Base-by-base conservation (phyloP, 179 eudicot genomes). In the Silene vulgaris region DNA sequence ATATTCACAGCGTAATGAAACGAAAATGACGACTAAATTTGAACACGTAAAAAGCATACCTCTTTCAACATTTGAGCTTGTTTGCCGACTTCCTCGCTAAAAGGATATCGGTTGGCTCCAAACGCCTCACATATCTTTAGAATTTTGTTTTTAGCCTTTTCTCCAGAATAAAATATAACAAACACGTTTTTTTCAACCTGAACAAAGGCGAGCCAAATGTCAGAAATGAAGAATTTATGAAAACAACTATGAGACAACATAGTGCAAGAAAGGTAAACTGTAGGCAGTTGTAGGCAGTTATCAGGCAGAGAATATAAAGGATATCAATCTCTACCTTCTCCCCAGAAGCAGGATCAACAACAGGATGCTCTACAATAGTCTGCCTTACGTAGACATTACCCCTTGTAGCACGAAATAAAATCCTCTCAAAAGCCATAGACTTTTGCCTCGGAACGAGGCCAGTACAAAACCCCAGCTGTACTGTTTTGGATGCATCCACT, bases 301-400 rank as follows among this genome's bases (percentile, higher is more conserved):
- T 9, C 54, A 48, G 54, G 5, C 54, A 48, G 54, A 35, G 20
- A 52, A 30, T 21, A 32, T 28, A 19, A 75, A 76, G 37, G 16
- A 57, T 65, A 74, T 69, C 66, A 74, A 61, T 30, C 23, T 80
- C 70, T 40, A 94, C 99, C 93, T 78, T 83, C 86, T 95, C 99
- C 35, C 88, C 79, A 81, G 97, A 86, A 40, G 84, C 78, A 70
- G 99, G 97, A 86, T 95, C 99, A 83, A 86, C 72, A 62, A 95
- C 89, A 75, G 79, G 88, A 77, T 89, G 91, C 76, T 95, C 96
- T 40, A 89, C 89, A 40, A 88, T 81, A 43, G 97, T 89, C 82
- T 92, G 97, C 87, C 91, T 90, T 85, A 95, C 90, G 79, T 90
- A 88, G 93, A 95, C 85, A 77, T 95, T 95, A 52, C 99, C 99